phyloP scores from a whole-genome alignment of 306 rosid species.

The Trifolium pratense region DNA sequence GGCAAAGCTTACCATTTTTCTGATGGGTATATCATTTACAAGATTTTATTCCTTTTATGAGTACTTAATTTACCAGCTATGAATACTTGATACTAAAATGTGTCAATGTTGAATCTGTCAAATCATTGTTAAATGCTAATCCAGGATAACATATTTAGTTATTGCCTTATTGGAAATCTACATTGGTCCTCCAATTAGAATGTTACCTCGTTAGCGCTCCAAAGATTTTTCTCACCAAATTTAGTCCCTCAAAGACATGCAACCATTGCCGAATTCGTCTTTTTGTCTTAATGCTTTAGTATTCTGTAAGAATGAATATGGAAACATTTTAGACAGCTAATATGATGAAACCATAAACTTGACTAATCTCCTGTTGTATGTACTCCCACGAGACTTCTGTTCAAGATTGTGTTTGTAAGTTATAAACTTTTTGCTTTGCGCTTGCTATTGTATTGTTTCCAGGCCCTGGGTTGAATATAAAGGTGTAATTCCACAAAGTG shows the following conservation, averaged over 20 bases:
- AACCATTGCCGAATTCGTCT: background rate
- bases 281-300: background rate
- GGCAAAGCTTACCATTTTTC: slow-evolving; percentile 80
- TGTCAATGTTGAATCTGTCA: background rate
- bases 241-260: background rate
- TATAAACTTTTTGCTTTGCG: slow-evolving; percentile 25
- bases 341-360: background rate
- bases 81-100: slow-evolving; percentile 7
- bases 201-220: no score
- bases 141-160: background rate
- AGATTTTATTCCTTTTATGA: slow-evolving; percentile 7
- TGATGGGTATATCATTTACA: slow-evolving; percentile 64
- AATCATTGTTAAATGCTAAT: slow-evolving; percentile 27
- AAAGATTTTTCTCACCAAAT: background rate
- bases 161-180: slow-evolving; percentile 1
- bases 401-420: slow-evolving; percentile 3
- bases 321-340: background rate
- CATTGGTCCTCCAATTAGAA: slow-evolving; percentile 5
- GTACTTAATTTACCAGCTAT: slow-evolving; percentile 9
- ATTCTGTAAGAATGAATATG: background rate
- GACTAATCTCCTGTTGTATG: slow-evolving; percentile 19
- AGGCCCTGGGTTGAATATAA: slow-evolving; percentile 82
- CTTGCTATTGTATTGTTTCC: slow-evolving; percentile 43
- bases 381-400: background rate
- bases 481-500: slow-evolving; percentile 65